Conservation (phyloP, 2,329 filamentous ascomycete species). For the Plectosphaerella plurivora region DNA sequence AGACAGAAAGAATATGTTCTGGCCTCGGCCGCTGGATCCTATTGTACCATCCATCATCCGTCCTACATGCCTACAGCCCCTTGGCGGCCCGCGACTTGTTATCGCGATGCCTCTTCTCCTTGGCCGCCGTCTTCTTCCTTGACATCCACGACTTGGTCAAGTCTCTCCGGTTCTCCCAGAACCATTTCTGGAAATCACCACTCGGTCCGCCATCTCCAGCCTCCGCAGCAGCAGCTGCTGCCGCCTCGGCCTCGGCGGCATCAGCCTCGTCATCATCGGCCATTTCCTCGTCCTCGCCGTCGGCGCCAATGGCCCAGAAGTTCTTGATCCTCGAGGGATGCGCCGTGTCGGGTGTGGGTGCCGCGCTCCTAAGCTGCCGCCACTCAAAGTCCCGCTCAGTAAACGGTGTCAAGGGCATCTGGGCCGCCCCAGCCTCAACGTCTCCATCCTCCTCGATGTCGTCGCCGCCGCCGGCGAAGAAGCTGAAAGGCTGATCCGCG, state of each 20-base stretch:
- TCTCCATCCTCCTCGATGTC: slow-evolving; percentile 40
- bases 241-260: slow-evolving; percentile 13
- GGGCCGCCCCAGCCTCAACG: slow-evolving; percentile 13
- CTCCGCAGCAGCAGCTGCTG: slow-evolving; percentile 5
- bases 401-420: slow-evolving; percentile 74
- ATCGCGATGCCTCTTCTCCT: slow-evolving; percentile 64
- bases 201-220: slow-evolving; percentile 9
- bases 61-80: slow-evolving; percentile 19
- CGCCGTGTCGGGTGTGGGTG: slow-evolving; percentile 91
- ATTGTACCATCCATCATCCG: too few relatives aligned
- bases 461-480: slow-evolving; percentile 55
- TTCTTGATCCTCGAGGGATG: slow-evolving; percentile 63
- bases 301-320: slow-evolving; percentile 47
- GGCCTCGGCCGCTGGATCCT: too few relatives aligned
- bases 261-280: slow-evolving; percentile 25
- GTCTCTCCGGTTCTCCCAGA: slow-evolving; percentile 63
- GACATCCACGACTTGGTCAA: slow-evolving; percentile 64
- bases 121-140: slow-evolving; percentile 56
- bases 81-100: slow-evolving; percentile 51
- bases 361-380: slow-evolving; percentile 76
- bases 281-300: slow-evolving; percentile 40
- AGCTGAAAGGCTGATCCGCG: slow-evolving; percentile 43
- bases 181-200: slow-evolving; percentile 60
- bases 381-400: slow-evolving; percentile 73
- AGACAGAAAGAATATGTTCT: too few relatives aligned